Conservation (phyloP, 1,284 basidiomycete genomes). For the Apiotrichum brassicae region DNA sequence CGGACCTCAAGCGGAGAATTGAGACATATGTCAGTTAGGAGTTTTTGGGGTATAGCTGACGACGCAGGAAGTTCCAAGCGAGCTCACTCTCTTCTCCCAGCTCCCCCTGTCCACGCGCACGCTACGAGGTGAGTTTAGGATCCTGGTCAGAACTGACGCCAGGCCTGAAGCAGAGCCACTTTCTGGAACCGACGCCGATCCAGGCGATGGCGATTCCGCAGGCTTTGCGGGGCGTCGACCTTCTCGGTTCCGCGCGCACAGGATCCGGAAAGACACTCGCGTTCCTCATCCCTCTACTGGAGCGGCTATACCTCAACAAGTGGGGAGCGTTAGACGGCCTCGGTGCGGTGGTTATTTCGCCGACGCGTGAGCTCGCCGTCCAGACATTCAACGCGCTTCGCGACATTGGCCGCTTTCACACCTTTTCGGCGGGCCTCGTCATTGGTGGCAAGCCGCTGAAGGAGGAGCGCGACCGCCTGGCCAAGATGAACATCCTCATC, state of each 20-base stretch:
- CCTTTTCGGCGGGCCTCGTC: conserved; percentile 89
- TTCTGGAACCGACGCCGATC: conserved; percentile 79
- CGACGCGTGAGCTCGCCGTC: conserved; percentile 90
- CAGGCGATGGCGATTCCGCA: conserved; percentile 60
- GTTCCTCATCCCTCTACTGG: conserved; percentile 70
- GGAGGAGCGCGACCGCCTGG: conserved; percentile 80
- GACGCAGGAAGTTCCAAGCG: conserved; percentile 24
- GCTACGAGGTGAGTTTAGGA: conserved; percentile 29
- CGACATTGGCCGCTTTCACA: conserved; percentile 82
- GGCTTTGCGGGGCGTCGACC: conserved; percentile 61
- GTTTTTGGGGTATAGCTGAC: background rate
- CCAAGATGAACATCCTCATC: conserved; percentile 94
- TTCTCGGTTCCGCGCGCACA: conserved; percentile 70
- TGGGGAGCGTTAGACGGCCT: conserved; percentile 80
- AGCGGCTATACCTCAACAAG: conserved; percentile 63
- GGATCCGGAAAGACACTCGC: conserved; percentile 79
- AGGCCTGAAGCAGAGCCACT: conserved; percentile 80
- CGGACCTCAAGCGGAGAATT: conserved; percentile 35
- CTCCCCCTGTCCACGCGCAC: conserved; percentile 45
- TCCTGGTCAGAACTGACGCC: background rate
- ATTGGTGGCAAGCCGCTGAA: conserved; percentile 96
- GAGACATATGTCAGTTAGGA: conserved; percentile 40
- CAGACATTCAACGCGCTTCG: conserved; percentile 96
- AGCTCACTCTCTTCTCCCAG: conserved; percentile 42
- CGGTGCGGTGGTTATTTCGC: conserved; percentile 89